These are phyloP conservation scores for Exobasidium rhododendri DNA, from an alignment of 1,284 basidiomycete genomes.

Conservation along the genomic window DNA sequence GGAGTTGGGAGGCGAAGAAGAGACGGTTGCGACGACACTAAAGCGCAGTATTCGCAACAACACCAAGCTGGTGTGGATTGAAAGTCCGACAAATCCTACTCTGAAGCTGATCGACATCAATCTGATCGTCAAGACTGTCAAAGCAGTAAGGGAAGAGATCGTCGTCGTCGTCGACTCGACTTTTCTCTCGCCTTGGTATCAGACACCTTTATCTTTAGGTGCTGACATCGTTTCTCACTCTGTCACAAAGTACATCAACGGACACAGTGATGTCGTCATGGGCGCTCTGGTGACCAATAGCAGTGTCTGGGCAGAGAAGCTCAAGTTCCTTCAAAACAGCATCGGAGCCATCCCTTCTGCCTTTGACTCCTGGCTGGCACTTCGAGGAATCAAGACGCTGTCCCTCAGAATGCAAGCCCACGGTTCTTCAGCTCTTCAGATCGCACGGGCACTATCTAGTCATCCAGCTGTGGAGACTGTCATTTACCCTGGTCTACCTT, in stretches of 20 bases:
- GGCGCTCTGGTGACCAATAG: conserved; percentile 43
- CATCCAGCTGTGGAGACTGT: conserved; percentile 67
- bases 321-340: conserved; percentile 83
- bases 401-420: conserved; percentile 69
- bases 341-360: conserved; percentile 82
- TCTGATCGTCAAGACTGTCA: conserved; percentile 63
- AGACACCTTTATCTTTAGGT: conserved; percentile 78
- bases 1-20: conserved; percentile 62
- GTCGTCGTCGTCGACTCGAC: conserved; percentile 52
- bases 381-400: conserved; percentile 83
- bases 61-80: conserved; percentile 85
- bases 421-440: conserved; percentile 73
- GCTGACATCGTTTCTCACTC: conserved; percentile 76
- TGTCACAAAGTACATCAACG: conserved; percentile 79
- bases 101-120: conserved; percentile 78
- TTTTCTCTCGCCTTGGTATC: conserved; percentile 80
- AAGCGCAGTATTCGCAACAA: conserved; percentile 66
- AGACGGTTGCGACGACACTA: conserved; percentile 64
- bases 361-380: conserved; percentile 86
- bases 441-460: conserved; percentile 67
- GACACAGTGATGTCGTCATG: conserved; percentile 70
- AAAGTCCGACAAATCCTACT: conserved; percentile 91
- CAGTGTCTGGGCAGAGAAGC: conserved; percentile 35
- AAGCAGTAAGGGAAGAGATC: conserved; percentile 63
- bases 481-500: conserved; percentile 71